A percentile compares a stretch with the other conserved stretches of the same genome.
These are phyloP conservation scores for Kwoniella dendrophila DNA, from an alignment of 768 basidiomycete species.

Conservation along the genomic window DNA sequence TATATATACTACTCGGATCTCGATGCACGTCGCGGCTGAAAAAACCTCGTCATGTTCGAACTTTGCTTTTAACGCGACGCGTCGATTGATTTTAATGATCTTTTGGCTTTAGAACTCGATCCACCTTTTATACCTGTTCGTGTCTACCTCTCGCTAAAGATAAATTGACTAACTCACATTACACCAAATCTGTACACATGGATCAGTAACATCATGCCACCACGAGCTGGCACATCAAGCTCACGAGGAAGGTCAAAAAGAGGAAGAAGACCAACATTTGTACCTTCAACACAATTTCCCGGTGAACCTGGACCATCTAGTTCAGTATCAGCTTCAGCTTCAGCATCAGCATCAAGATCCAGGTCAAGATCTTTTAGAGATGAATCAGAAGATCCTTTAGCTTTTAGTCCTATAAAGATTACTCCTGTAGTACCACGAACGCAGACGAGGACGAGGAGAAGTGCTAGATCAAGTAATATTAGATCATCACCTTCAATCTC, in stretches of 20 bases:
- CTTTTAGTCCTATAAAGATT: conserved; percentile 12
- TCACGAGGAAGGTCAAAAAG: neutral
- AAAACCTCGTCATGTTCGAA: neutral
- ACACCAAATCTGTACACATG: neutral
- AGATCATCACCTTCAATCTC: neutral
- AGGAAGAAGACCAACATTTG: neutral
- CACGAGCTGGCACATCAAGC: neutral
- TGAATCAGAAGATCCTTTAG: conserved; percentile 27
- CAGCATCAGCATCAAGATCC: neutral
- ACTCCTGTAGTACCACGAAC: neutral
- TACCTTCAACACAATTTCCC: conserved; percentile 9
- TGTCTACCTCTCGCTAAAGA: neutral
- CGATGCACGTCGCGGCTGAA: too few species aligned
- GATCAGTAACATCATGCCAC: neutral
- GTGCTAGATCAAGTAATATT: neutral
- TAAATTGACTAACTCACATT: neutral
- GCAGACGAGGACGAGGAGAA: neutral
- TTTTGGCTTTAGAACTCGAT: neutral
- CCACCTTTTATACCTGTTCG: neutral
- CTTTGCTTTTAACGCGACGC: neutral
- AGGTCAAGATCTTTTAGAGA: neutral
- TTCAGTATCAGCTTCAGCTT: too few species aligned
- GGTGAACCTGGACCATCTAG: neutral
- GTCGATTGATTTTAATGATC: neutral
- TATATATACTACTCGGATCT: too few species aligned